These are phyloP conservation scores for Talaromyces wortmannii DNA, from an alignment of 495 filamentous ascomycete species.

Conservation along the genomic window DNA sequence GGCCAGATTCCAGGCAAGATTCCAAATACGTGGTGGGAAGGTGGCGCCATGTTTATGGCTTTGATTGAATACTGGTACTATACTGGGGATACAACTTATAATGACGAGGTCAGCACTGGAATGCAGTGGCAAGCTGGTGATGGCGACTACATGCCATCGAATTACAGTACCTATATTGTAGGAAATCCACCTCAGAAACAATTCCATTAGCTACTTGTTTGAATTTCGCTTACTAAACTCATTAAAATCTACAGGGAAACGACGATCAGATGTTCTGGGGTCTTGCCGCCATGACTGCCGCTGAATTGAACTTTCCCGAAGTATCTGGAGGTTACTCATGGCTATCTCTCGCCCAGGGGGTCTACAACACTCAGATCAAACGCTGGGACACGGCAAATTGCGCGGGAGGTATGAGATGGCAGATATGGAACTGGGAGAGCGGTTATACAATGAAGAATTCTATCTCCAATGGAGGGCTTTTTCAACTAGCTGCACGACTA, in stretches of 20 bases:
- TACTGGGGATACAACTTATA: slow-evolving; percentile 57
- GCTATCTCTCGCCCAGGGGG: slow-evolving; percentile 64
- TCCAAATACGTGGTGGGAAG: slow-evolving; percentile 69
- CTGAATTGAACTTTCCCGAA: slow-evolving; percentile 57
- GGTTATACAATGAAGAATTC: slow-evolving; percentile 57
- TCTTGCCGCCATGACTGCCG: slow-evolving; percentile 61
- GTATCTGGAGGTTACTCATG: slow-evolving; percentile 48
- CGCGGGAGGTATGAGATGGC: slow-evolving; percentile 42
- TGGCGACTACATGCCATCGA: slow-evolving; percentile 54
- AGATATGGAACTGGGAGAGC: slow-evolving; percentile 32
- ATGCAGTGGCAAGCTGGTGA: slow-evolving; percentile 54
- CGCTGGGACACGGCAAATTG: slow-evolving; percentile 47
- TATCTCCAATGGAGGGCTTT: slow-evolving; percentile 60
- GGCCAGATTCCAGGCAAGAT: slow-evolving; percentile 55
- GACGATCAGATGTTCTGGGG: slow-evolving; percentile 68
- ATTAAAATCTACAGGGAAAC: slow-evolving; percentile 38
- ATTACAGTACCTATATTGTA: slow-evolving; percentile 39
- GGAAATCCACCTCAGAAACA: not conserved
- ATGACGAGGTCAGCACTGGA: slow-evolving; percentile 43
- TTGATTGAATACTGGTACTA: slow-evolving; percentile 64
- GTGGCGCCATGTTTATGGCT: slow-evolving; percentile 63
- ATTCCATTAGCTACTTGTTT: too few species aligned
- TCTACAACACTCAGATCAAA: slow-evolving; percentile 56
- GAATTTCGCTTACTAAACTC: too few species aligned
- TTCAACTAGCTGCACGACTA: slow-evolving; percentile 64